Evolutionary conservation across 1,139 yeast genomes (phyloP), one percentile per base, ranked within the genome.

Genomic region (Scheffersomyces lignicola): DNA sequence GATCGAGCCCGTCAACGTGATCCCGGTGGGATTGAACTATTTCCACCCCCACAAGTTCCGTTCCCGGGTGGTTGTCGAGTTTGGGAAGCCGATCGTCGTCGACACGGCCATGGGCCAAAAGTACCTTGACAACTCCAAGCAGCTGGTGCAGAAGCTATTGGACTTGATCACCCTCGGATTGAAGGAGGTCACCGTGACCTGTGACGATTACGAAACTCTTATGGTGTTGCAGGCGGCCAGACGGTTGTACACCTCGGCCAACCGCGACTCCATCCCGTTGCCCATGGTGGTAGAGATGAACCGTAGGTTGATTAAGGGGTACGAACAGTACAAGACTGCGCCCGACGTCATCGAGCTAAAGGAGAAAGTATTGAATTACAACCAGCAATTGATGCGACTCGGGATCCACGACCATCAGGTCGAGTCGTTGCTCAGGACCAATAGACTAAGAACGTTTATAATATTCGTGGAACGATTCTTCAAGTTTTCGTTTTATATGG

Each of bases 161-260:
- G 84, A 82, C 17, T 69, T 72, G 14, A 76, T 90, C 31, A 80
- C 92, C 3, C 76, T 80, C 41, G 87, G 90, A 12, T 69, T 92
- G 44, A 82, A 82, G 49, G 81, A 95, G 9, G 97, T 90, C 16
- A 90, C 97, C 1, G 94, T 90, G 3, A 83, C 92, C n/a, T 86
- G 95, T 54, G 83, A 89, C 18, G 97, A 92, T 58, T 92, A 83
- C 60, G 97, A 90, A 45, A 88, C 96, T 3, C 66, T 92, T 38
- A 85, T 89, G 81, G 88, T 87, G n/a, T 81, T 90, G 33, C 98
- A 92, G 59, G 96, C 96, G 3, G 95, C 95, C 28, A 52, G 76
- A 41, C 54, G 76, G 38, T 54, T 70, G 37, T 69, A 65, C 40
- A 67, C 68, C 21, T 58, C 60, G 33, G 60, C 52, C 27, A 57